Base-by-base conservation (phyloP, 352 stramenopile species). In the Pseudoperonospora humuli region DNA sequence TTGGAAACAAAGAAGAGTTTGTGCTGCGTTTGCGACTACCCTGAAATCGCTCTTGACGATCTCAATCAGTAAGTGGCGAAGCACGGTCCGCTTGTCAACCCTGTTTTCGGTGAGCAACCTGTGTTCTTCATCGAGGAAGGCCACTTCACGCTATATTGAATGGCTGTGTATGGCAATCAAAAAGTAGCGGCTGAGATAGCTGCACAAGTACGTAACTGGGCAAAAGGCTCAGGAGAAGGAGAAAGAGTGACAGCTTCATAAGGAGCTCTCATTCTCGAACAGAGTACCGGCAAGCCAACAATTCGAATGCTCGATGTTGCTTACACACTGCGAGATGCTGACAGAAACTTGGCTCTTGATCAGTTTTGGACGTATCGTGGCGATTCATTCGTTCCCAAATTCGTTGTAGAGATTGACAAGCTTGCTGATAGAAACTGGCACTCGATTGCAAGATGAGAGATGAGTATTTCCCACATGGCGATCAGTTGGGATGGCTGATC, bases 71-170 rank as follows among this genome's bases (percentile, higher is more conserved):
- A 50, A 36, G 40, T 58, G 38, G 35, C 50, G 33, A 47, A 31
- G 27, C 31, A 48, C 24, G 36, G 49, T 42, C 49, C 54, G 24
- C 28, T 56, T 1, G 13, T 53, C 1, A 42, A 61, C 40, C 50
- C 49, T 3, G 20, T 41, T 52, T 45, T 64, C 40, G 35, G 49
- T 6, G 36, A 56, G 29, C 54, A 68, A 14, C 37, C 20, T 25
- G 33, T 21, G 6, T 58, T 68, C 20, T 64, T 53, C 45, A 53
- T 68, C 29, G 54, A 63, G 36, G 37, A 66, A 51, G 41, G 34
- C 8, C 23, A 15, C 17, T 64, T 58, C 14, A 28, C 40, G 3
- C 54, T 45, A 1, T 52, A 38, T 44, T 37, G 28, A 51, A 47
- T 45, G 32, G 36, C 43, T 2, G 42, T 50, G 20, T 47, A 50